Base-by-base conservation (phyloP, 192 early-diverging fungal species). In the Rhizophlyctis rosea region DNA sequence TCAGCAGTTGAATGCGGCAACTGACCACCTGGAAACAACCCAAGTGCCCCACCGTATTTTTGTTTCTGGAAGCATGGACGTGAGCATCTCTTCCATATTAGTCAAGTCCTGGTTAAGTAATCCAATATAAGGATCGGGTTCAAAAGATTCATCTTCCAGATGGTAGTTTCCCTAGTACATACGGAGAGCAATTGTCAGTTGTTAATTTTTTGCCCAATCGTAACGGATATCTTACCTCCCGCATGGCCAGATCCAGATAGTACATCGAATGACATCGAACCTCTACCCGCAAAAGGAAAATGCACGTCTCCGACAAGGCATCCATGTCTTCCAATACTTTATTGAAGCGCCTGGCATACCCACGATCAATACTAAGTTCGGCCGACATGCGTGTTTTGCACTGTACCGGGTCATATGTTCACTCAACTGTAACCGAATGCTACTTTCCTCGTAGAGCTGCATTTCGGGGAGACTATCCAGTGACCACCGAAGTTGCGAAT, bases 41-140 rank as follows among this genome's bases (percentile, higher is more conserved):
- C n/a, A n/a, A n/a, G n/a, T n/a, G 34, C 50, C 56, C 70, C 73
- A 87, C 87, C 81, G 76, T 18, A 87, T 77, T 47, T 87, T 85
- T 56, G 77, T 69, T 7, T 74, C 35, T 0, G 88, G 85, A 50
- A 96, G 60, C 16, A 83, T 83, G 2, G 71, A 70, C 52, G 70
- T 71, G 39, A 92, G 73, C 30, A 79, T 78, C 44, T 94, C 93
- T 64, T 97, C 90, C 32, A 86, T 75, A 13, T 81, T 76, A 23
- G 87, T 80, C 21, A 95, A 66, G 47, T 94, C 90, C 47, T 85
- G 67, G 62, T 94, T 97, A 21, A 95, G 81, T 23, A 80, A 68
- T 56, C 88, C 81, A 32, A 97, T 85, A 73, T 93, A 95, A 34
- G 87, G 86, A 66, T 97, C 94, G 2, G 93, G 93, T 55, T 95